These are phyloP conservation scores for Exserohilum turcica DNA, from an alignment of 2,329 filamentous ascomycete genomes.

Conservation along the genomic window DNA sequence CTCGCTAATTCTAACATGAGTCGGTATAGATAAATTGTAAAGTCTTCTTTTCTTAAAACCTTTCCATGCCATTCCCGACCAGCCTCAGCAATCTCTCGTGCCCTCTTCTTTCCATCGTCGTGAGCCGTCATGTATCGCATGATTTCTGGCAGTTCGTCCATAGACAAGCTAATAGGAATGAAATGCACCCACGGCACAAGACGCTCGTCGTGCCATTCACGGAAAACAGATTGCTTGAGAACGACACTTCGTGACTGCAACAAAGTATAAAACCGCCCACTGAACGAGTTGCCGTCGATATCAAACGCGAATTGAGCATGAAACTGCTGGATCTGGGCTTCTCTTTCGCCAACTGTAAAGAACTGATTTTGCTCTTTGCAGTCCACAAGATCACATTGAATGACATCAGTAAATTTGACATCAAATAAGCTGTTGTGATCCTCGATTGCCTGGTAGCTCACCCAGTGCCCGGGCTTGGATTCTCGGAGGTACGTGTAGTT, in stretches of 20 bases:
- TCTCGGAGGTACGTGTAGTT: conserved; percentile 13
- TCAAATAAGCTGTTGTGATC: conserved; percentile 50
- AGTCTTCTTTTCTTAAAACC: too few species aligned
- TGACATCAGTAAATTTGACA: conserved; percentile 54
- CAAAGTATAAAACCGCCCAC: conserved; percentile 25
- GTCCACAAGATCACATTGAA: conserved; percentile 48
- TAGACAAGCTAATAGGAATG: conserved; percentile 32
- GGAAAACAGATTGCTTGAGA: conserved; percentile 45
- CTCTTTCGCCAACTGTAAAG: conserved; percentile 16
- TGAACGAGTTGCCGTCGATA: conserved; percentile 27
- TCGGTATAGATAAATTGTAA: too few species aligned
- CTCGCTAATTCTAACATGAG: too few species aligned
- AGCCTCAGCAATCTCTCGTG: conserved; percentile 29
- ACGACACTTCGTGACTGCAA: conserved; percentile 11
- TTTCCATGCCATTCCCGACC: too few species aligned
- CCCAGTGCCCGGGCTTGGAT: neutral
- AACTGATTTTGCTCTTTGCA: conserved; percentile 18
- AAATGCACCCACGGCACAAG: conserved; percentile 46
- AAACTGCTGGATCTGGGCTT: conserved; percentile 3
- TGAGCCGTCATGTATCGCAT: conserved; percentile 16
- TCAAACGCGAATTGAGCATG: conserved; percentile 22
- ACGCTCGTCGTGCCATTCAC: conserved; percentile 47
- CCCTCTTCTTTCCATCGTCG: conserved; percentile 16
- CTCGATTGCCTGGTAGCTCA: neutral
- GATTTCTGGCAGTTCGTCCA: conserved; percentile 27